Evolutionary conservation across 768 basidiomycete genomes (phyloP).

Genomic region (Boletus rubroflammeus): DNA sequence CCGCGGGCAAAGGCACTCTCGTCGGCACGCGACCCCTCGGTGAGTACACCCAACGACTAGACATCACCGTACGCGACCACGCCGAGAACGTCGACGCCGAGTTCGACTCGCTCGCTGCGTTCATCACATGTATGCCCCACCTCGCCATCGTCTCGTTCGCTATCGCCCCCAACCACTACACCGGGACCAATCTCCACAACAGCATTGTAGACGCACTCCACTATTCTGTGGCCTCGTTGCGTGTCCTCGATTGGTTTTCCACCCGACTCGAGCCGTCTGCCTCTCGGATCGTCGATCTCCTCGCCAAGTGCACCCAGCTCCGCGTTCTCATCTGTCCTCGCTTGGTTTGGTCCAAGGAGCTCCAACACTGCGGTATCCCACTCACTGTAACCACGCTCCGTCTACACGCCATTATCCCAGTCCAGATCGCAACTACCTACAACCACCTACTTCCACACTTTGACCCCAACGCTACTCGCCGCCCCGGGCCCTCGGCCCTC

Average conservation of each 20-base stretch:
- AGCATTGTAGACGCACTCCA: conserved; percentile 16
- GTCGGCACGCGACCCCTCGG: conserved; percentile 15
- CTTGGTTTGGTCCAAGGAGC: conserved; percentile 8
- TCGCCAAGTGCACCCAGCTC: conserved; percentile 15
- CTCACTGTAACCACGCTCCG: conserved; percentile 17
- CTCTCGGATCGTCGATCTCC: not conserved
- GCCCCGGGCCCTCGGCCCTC: conserved; percentile 4
- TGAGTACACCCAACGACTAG: conserved; percentile 23
- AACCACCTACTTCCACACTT: not conserved
- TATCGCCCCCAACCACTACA: not conserved
- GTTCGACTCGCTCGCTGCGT: conserved; percentile 1
- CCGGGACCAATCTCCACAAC: not conserved
- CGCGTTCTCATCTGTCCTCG: conserved; percentile 11
- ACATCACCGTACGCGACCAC: conserved; percentile 23
- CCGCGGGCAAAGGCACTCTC: conserved; percentile 8
- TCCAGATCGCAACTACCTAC: not conserved
- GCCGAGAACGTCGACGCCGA: not conserved
- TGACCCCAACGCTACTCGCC: not conserved
- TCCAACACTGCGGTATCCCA: not conserved
- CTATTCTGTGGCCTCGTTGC: conserved; percentile 13
- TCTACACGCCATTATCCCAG: not conserved
- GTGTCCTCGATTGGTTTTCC: conserved; percentile 19
- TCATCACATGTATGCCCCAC: conserved; percentile 16
- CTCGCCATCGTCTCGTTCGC: conserved; percentile 23
- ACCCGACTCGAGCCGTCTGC: not conserved